Conservation (phyloP, 192 early-diverging fungal species). For the Dimargaris cristalligena region DNA sequence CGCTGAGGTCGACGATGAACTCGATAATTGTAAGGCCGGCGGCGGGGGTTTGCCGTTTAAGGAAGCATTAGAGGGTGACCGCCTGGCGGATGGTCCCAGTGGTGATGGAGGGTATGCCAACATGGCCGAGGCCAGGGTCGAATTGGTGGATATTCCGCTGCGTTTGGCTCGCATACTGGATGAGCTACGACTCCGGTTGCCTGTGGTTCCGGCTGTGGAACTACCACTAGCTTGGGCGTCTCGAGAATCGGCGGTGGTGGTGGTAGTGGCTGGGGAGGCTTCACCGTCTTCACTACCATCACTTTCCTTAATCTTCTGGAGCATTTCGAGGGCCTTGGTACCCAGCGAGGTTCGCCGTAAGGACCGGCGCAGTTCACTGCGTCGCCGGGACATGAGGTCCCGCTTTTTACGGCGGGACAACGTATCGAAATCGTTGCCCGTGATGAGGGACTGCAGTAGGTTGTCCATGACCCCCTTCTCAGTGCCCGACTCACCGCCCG, state of each 20-base stretch:
- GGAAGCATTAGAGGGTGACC: too few relatives aligned
- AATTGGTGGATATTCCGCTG: neutral
- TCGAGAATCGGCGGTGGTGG: too few relatives aligned
- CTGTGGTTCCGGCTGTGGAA: too few relatives aligned
- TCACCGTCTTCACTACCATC: neutral
- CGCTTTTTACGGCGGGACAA: slow-evolving; percentile 20
- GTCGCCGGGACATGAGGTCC: slow-evolving; percentile 27
- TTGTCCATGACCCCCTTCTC: slow-evolving; percentile 69
- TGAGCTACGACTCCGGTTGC: too few relatives aligned
- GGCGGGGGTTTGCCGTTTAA: too few relatives aligned
- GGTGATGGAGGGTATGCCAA: slow-evolving; percentile 6
- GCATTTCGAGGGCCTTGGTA: slow-evolving; percentile 32
- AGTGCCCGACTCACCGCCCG: slow-evolving; percentile 23
- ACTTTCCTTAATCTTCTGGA: slow-evolving; percentile 27
- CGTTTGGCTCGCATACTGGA: too few relatives aligned
- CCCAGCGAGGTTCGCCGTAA: slow-evolving; percentile 30
- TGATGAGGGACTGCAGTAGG: slow-evolving; percentile 50
- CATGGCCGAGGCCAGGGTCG: slow-evolving; percentile 4
- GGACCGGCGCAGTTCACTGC: slow-evolving; percentile 31
- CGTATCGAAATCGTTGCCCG: slow-evolving; percentile 46
- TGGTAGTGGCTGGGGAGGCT: too few relatives aligned
- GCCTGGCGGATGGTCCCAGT: too few relatives aligned
- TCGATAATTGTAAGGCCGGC: too few relatives aligned
- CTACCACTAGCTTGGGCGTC: too few relatives aligned
- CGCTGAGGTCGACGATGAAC: too few relatives aligned